Conservation (phyloP, 139 green algal genomes). For the Auxenochlorella protothecoides region DNA sequence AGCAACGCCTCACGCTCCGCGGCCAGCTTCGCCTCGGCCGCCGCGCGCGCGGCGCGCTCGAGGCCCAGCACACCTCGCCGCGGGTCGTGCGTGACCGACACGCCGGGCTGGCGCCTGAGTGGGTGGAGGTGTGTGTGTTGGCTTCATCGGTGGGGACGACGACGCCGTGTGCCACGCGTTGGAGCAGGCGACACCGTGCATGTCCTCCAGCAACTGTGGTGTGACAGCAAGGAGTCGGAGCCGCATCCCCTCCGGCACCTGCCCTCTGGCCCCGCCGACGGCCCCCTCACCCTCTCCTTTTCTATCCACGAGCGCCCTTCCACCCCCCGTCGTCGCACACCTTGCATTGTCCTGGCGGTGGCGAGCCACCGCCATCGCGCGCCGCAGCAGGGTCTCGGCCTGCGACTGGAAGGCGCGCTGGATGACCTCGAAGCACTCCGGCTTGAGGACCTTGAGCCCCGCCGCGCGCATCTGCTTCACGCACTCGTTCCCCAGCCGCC, state of each 20-base stretch:
- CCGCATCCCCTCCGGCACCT: too few relatives aligned
- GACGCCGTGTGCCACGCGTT: too few relatives aligned
- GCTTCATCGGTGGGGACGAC: too few relatives aligned
- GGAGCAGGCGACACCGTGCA: too few relatives aligned
- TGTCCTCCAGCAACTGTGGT: too few relatives aligned
- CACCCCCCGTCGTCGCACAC: neutral
- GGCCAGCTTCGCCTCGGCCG: conserved; percentile 12
- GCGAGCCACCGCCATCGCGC: neutral
- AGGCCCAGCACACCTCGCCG: conserved; percentile 10
- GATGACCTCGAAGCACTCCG: conserved; percentile 15
- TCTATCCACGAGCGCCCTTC: too few relatives aligned
- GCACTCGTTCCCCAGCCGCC: conserved; percentile 14
- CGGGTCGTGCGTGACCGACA: conserved; percentile 1
- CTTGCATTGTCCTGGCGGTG: neutral
- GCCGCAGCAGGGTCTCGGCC: neutral
- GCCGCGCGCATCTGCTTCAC: conserved; percentile 7
- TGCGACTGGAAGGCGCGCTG: conserved; percentile 19
- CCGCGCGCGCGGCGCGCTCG: conserved; percentile 8
- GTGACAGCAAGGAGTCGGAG: too few relatives aligned
- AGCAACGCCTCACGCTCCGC: conserved; percentile 21
- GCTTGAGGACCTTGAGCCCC: conserved; percentile 8
- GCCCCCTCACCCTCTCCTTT: too few relatives aligned
- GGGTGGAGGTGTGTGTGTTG: too few relatives aligned
- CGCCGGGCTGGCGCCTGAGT: neutral
- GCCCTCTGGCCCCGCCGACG: too few relatives aligned